Base-by-base conservation (phyloP, 495 filamentous ascomycete species). In the Aspergillus funiculosus region DNA sequence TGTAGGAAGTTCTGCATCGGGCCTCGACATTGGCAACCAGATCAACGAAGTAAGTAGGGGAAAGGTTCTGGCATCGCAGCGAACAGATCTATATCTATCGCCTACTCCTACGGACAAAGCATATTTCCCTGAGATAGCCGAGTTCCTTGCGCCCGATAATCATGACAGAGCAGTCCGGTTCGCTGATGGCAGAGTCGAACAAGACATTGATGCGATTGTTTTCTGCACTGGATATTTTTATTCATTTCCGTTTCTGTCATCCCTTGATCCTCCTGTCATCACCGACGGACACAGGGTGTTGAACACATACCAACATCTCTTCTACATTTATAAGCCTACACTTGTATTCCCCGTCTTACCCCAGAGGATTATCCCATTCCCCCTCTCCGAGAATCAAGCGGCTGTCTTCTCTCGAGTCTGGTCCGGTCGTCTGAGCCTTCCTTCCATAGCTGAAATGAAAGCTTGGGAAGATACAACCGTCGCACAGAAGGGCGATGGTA, bases 321-420 rank as follows among this genome's bases (percentile, higher is more conserved):
- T 95, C 60, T 82, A 85, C 57, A 81, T 76, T 10, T 65, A 77
- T 3, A 76, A 86, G 38, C 87, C 90, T 3, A 91, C 88, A 0
- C 67, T 98, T 3, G 83, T 80, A 2, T 89, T 95, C 51, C 72
- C 84, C 0, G 83, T 76, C 0, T 66, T 96, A 15, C 78, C 82
- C 2, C 83, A 87, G 49, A 83, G 85, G 49, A 78, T 94, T 8
- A 82, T 94, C 18, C 90, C 91, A 2, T 95, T 95, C 55, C 82
- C 85, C 2, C 54, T 89, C 5, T 69, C 80, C 1, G 86, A 95
- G 57, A 78, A 74, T n/a, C 90, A 95, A 58, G 81, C 79, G 3
- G 81, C 87, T 7, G 73, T 85, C 2, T 74, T 95, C 43, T 79
- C 88, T 9, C 76, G 87, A 4, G 75, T 88, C 2, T 94, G 81